These are phyloP conservation scores for Pulveroboletus sp. DNA, from an alignment of 768 basidiomycete species.

Conservation along the genomic window DNA sequence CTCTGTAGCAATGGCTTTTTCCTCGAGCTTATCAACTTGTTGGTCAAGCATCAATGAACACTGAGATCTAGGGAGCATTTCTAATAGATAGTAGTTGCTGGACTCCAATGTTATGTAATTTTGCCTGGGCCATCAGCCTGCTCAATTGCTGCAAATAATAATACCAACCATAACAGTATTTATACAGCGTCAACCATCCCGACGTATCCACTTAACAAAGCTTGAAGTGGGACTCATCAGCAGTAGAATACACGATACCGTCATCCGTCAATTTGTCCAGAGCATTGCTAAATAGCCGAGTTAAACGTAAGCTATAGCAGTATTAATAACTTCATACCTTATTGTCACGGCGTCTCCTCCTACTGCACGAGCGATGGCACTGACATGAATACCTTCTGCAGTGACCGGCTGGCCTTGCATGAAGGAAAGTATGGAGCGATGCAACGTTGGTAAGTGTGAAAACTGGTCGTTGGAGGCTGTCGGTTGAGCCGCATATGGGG, in stretches of 20 bases:
- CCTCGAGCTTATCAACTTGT: background rate
- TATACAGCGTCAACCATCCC: background rate
- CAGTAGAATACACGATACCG: conserved; percentile 75
- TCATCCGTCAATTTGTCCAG: conserved; percentile 78
- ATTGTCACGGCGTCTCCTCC: conserved; percentile 57
- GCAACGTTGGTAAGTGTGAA: conserved; percentile 54
- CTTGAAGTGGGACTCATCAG: conserved; percentile 78
- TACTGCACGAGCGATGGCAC: conserved; percentile 64
- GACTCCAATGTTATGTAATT: conserved; percentile 8
- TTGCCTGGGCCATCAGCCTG: too few species aligned
- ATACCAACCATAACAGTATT: background rate
- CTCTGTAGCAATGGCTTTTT: background rate
- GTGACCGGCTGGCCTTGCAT: conserved; percentile 46
- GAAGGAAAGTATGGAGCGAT: conserved; percentile 65
- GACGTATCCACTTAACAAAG: conserved; percentile 38
- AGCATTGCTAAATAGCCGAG: conserved; percentile 49
- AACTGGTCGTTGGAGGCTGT: conserved; percentile 42
- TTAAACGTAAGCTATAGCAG: background rate
- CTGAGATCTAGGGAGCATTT: too few species aligned
- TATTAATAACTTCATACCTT: conserved; percentile 42
- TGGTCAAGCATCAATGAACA: conserved; percentile 7
- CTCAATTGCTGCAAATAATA: background rate
- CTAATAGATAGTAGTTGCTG: too few species aligned
- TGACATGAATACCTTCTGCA: conserved; percentile 73
- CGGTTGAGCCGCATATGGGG: conserved; percentile 44